These are phyloP conservation scores for Atkinsonella hypoxylon DNA, from an alignment of 2,329 filamentous ascomycete genomes.

Conservation along the genomic window DNA sequence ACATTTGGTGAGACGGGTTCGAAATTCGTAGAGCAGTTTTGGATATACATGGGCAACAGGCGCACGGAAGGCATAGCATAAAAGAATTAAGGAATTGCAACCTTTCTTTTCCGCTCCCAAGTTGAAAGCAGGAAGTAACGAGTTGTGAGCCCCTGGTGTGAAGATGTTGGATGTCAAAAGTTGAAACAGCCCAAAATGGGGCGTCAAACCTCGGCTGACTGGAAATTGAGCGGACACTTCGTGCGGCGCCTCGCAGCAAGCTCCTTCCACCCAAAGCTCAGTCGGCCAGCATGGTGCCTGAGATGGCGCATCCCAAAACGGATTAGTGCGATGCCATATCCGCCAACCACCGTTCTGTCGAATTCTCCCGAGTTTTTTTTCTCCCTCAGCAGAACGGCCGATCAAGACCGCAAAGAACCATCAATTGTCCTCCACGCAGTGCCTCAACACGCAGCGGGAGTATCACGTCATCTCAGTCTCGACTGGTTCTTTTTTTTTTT, in stretches of 20 bases:
- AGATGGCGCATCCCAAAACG: conserved; percentile 13
- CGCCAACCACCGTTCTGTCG: conserved; percentile 10
- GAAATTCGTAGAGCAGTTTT: not conserved
- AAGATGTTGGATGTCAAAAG: no score
- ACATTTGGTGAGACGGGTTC: not conserved
- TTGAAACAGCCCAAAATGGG: no score
- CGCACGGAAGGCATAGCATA: not conserved
- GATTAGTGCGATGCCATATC: conserved; percentile 16
- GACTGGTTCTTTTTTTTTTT: no score
- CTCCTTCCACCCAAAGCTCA: not conserved
- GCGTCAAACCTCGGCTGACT: no score
- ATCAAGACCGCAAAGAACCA: conserved; percentile 13
- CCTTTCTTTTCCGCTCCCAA: no score
- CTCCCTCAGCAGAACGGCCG: conserved; percentile 15
- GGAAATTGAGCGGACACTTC: no score
- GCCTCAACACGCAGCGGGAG: not conserved
- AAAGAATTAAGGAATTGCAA: not conserved
- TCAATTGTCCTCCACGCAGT: conserved; percentile 22
- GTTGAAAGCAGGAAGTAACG: no score
- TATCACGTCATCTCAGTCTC: not conserved
- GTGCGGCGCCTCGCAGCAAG: no score
- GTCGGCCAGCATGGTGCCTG: not conserved
- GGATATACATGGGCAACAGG: not conserved
- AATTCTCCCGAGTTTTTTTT: conserved; percentile 37
- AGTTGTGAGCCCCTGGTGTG: no score